Evolutionary conservation across 192 early-diverging fungal genomes (phyloP), one percentile per base, ranked within the genome.

Genomic region (Obelidium mucronatum): DNA sequence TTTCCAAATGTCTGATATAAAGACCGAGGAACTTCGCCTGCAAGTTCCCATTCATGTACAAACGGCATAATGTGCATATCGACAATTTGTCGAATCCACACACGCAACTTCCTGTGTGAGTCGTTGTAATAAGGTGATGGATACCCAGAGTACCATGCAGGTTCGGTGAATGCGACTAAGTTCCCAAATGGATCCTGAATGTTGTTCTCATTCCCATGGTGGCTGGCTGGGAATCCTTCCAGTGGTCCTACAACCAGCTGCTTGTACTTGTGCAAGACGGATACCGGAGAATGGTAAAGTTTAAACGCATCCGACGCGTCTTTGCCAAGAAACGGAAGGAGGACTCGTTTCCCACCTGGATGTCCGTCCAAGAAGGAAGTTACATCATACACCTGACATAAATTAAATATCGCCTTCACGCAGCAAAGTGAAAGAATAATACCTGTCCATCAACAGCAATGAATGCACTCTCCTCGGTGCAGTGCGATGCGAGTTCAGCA

Each of bases 271-370:
- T 15, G 26, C 22, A 31, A 76, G 63, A 8, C 65, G 61, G 26
- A 60, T 31, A 58, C 30, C 28, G 40, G 53, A 0, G 70, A 89
- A 75, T 94, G 93, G 80, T 92, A 75, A 24, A 55, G 52, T 30
- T 83, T 56, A 54, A 84, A 94, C 71, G 91, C 91, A 48, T 85
- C 85, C 19, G 88, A 85, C 2, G 92, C 93, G 75, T 94, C 93
- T 48, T 83, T 87, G 40, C 93, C 93, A 39, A 93, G 91, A 77
- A 89, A 85, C 74, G 90, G 76, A 69, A 94, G 75, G 22, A 94
- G 85, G 6, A 89, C 85, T 80, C 92, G 88, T 82, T 93, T 91
- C 55, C 93, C 93, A 37, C 92, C 93, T 61, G 93, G 93, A 73
- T 94, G 93, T 24, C 92, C 89, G 51, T 71, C 61, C n/a, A 88